Evolutionary conservation across 1,139 yeast genomes (phyloP).

Genomic region (Suhomyces wounanorum): DNA sequence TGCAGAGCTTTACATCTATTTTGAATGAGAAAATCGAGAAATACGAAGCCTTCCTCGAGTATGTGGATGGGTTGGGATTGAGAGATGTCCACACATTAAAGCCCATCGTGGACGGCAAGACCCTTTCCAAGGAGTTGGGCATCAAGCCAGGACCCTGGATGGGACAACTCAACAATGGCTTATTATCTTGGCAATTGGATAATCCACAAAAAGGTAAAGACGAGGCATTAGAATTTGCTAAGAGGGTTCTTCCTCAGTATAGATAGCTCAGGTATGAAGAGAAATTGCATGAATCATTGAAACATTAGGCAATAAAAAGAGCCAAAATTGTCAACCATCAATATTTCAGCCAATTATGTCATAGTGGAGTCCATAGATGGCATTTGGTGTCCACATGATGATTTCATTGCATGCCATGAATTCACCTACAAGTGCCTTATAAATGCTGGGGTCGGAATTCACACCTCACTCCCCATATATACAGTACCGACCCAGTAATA

Average conservation of each 20-base stretch:
- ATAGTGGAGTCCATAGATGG: too few relatives aligned
- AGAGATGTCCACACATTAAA: conserved; percentile 46
- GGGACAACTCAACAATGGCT: conserved; percentile 52
- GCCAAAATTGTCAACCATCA: too few relatives aligned
- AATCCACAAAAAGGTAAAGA: conserved; percentile 56
- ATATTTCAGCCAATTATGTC: too few relatives aligned
- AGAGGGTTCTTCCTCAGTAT: conserved; percentile 15
- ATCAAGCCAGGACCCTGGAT: conserved; percentile 88
- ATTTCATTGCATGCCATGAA: too few relatives aligned
- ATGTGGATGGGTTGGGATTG: conserved; percentile 34
- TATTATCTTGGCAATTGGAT: conserved; percentile 75
- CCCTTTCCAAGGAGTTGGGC: conserved; percentile 50
- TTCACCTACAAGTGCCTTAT: too few relatives aligned
- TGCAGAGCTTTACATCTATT: conserved; percentile 8
- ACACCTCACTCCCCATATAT: too few relatives aligned
- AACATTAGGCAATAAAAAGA: too few relatives aligned
- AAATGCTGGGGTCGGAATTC: too few relatives aligned
- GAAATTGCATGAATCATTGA: too few relatives aligned
- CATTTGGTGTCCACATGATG: too few relatives aligned
- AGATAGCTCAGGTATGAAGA: not conserved
- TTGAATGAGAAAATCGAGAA: conserved; percentile 15
- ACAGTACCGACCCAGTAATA: too few relatives aligned
- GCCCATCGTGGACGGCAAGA: conserved; percentile 71
- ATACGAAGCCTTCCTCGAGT: conserved; percentile 37
- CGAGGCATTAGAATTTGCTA: conserved; percentile 54